Evolutionary conservation across 2,329 filamentous ascomycete genomes (phyloP), one percentile per base, ranked within the genome.

Genomic region (Phialophora chinensis): DNA sequence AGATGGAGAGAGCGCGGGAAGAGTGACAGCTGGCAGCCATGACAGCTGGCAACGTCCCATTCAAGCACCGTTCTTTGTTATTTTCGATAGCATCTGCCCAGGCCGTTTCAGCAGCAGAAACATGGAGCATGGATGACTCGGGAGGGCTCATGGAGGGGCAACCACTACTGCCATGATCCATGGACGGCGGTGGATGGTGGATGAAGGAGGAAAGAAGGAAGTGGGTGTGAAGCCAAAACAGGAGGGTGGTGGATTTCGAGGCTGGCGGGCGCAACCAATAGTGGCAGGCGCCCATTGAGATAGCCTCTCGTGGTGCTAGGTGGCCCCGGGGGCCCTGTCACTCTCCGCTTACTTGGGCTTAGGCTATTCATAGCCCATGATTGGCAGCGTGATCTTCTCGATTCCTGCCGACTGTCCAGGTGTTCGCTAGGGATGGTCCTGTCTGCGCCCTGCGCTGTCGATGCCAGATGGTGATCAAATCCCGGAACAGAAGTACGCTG

Each of bases 241-340:
- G 63, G 65, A 62, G 55, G 59, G 66, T 33, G 38, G 62, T 66
- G 68, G 68, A 31, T 38, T 10, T 54, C 44, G 54, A 56, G 57
- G 56, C 35, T 56, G 62, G 20, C 63, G 31, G 59, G 27, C 53
- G 33, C 38, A 47, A 53, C 56, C 64, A 57, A 58, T 57, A 53
- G 59, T 47, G 47, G 33, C 31, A 2, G 49, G 57, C 27, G 57
- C n/a, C 12, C 29, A 38, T 49, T 50, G 35, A 52, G 58, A 60
- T 62, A 60, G 54, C 35, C 49, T 49, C 17, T n/a, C 6, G 38
- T 44, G 38, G 38, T 44, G 38, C 38, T n/a, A 8, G 38, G 38
- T 8, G 38, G 1, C 38, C 38, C 38, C 38, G 6, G 17, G 38
- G 17, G 25, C 50, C 62, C 49, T 62, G 56, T 47, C 47, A n/a